Percentiles rank a stretch among this genome's conserved stretches.
phyloP scores from a whole-genome alignment of 2,329 filamentous ascomycete species.

The Colletotrichum graminicola region DNA sequence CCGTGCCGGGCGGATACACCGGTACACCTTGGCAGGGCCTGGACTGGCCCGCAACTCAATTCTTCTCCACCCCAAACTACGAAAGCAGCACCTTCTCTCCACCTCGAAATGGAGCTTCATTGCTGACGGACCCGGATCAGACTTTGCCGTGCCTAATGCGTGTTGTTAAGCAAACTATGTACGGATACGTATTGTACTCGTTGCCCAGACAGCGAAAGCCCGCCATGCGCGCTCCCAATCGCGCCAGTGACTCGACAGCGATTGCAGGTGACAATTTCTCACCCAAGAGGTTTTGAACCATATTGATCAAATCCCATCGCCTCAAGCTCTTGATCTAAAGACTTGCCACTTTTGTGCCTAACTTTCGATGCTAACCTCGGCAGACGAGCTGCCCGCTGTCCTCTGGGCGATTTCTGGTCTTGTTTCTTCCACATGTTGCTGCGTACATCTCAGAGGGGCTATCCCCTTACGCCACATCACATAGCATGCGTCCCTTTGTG shows the following conservation, averaged over 20 bases:
- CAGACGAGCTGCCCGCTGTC: neutral
- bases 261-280: neutral
- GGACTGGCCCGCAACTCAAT: conserved; percentile 18
- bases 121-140: conserved; percentile 6
- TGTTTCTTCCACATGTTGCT: neutral
- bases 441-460: neutral
- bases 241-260: neutral
- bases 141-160: conserved; percentile 1
- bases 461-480: neutral
- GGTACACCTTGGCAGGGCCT: conserved; percentile 32
- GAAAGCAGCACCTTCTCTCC: conserved; percentile 13
- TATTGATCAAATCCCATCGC: neutral
- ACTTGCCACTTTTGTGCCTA: neutral
- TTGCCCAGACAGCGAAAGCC: neutral
- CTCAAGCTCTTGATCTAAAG: neutral
- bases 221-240: neutral
- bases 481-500: neutral
- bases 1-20: conserved; percentile 19
- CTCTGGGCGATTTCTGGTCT: neutral
- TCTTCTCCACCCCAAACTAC: conserved; percentile 16
- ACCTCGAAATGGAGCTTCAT: conserved; percentile 13
- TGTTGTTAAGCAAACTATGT: neutral
- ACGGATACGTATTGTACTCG: neutral
- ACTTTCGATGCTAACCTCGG: neutral
- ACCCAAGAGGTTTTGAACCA: neutral